Evolutionary conservation across 495 filamentous ascomycete genomes (phyloP), one percentile per base, ranked within the genome.

Genomic region (Penicillium silybi): DNA sequence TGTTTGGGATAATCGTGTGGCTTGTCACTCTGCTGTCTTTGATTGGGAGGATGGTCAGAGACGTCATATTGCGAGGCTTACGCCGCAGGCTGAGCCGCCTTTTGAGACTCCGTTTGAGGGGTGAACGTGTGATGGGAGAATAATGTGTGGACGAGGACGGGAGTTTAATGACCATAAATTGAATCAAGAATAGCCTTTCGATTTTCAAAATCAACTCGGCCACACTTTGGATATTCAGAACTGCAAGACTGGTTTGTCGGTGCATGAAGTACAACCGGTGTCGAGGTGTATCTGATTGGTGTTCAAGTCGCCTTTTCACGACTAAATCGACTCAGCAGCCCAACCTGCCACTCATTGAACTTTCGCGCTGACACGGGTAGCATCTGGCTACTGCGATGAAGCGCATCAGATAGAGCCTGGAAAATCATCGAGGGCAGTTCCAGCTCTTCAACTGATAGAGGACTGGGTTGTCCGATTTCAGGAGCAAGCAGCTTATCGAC

Each of bases 11-110:
- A 95, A 95, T 72, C 80, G 89, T 3, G 80, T 92, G 6, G 89
- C 86, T 4, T 75, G 80, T 48, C 89, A 93, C 67, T 85, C 86
- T 15, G 89, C 89, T 9, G 72, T 91, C 29, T 76, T 90, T 17
- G 89, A 92, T 66, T 95, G 88, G 88, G 82, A 86, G 59, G 82
- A 81, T 70, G 88, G 88, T 3, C 81, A 87, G 70, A 76, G 90
- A 51, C 76, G 90, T 39, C 90, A 95, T 70, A 67, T 95, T 47
- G 90, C 88, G 3, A 76, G 90, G 34, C 87, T 95, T 61, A 92
- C 90, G 8, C 88, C 90, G 2, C 89, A 93, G 67, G 90, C 87
- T 0, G 90, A 95, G 73, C 57, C 66, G 39, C 88, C 87, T 5
- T 85, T 72, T 59, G 86, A 92, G 74, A 77, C 74, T 0, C 72